Evolutionary conservation across 2,329 filamentous ascomycete genomes (phyloP), one percentile per base, ranked within the genome.

Genomic region (Penicillium sp.): DNA sequence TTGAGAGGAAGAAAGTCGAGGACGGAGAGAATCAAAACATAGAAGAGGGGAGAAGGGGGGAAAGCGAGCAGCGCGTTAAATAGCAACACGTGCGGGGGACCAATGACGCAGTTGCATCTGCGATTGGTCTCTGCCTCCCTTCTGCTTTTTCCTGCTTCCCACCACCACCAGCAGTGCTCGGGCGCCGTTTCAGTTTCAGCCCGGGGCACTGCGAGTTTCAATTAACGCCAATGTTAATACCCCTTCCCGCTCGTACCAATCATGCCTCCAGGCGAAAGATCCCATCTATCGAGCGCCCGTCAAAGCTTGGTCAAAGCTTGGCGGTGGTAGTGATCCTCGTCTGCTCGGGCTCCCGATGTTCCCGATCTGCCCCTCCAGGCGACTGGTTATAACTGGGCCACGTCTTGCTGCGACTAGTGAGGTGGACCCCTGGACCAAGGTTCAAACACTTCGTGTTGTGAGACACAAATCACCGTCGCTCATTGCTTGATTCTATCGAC

Each of bases 231-330:
- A 36, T 36, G 25, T 20, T 14, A 13, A 25, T n/a, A n/a, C n/a
- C n/a, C n/a, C n/a, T n/a, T n/a, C n/a, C n/a, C n/a, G n/a, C n/a
- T n/a, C n/a, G n/a, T n/a, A n/a, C n/a, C n/a, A n/a, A n/a, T n/a
- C n/a, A n/a, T n/a, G n/a, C n/a, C n/a, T n/a, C n/a, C n/a, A n/a
- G n/a, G n/a, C n/a, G n/a, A n/a, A n/a, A n/a, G n/a, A n/a, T n/a
- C n/a, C n/a, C n/a, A n/a, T n/a, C n/a, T n/a, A n/a, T n/a, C n/a
- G n/a, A n/a, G n/a, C n/a, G 6, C 4, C 14, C 34, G 21, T 16
- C 19, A 39, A 50, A 54, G 48, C 51, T 54, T 51, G 40, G 43
- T 39, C 29, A 56, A 56, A 56, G 52, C 53, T 55, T 56, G 47
- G 53, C 51, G 33, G 29, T 30, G 18, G 8, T 11, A 23, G 15